Percentiles rank a stretch among this genome's conserved stretches.
These are phyloP conservation scores for Penicillium atrosanguineum DNA, from an alignment of 495 filamentous ascomycete genomes.

Conservation along the genomic window DNA sequence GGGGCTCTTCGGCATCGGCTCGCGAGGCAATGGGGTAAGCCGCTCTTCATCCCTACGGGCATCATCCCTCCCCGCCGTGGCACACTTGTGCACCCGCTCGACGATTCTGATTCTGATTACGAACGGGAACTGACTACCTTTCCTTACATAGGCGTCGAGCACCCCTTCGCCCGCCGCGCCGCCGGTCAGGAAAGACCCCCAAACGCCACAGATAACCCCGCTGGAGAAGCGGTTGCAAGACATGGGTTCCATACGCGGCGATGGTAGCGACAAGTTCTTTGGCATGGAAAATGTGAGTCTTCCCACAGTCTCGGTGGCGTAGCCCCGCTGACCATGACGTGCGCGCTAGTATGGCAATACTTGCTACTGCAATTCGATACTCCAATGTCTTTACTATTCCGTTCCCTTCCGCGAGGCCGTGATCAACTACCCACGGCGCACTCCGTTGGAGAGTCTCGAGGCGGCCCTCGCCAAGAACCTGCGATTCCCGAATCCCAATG, in stretches of 20 bases:
- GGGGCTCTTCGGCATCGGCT: slow-evolving; percentile 44
- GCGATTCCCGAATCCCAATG: slow-evolving; percentile 44
- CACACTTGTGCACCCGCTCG: slow-evolving; percentile 12
- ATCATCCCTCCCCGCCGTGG: slow-evolving; percentile 14
- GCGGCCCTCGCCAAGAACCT: slow-evolving; percentile 44
- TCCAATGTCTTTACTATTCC: slow-evolving; percentile 96
- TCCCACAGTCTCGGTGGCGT: background rate
- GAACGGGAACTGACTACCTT: slow-evolving; percentile 13
- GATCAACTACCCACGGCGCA: slow-evolving; percentile 78
- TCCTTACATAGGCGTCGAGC: slow-evolving; percentile 35
- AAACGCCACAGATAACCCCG: slow-evolving; percentile 66
- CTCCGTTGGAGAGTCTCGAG: slow-evolving; percentile 54
- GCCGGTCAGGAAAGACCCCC: slow-evolving; percentile 69
- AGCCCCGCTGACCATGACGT: background rate
- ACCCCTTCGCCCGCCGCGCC: slow-evolving; percentile 41
- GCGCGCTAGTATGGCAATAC: slow-evolving; percentile 84
- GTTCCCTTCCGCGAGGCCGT: slow-evolving; percentile 93
- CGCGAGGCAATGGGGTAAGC: slow-evolving; percentile 44
- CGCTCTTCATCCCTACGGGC: slow-evolving; percentile 6
- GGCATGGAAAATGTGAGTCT: slow-evolving; percentile 91
- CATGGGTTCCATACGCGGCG: slow-evolving; percentile 70
- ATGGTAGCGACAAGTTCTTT: slow-evolving; percentile 98
- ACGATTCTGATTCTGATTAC: slow-evolving; percentile 15
- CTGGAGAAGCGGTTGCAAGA: slow-evolving; percentile 80
- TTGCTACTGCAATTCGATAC: slow-evolving; percentile 97